Base-by-base conservation (phyloP, 2,329 filamentous ascomycete genomes). In the Allantophomopsis lycopodina region DNA sequence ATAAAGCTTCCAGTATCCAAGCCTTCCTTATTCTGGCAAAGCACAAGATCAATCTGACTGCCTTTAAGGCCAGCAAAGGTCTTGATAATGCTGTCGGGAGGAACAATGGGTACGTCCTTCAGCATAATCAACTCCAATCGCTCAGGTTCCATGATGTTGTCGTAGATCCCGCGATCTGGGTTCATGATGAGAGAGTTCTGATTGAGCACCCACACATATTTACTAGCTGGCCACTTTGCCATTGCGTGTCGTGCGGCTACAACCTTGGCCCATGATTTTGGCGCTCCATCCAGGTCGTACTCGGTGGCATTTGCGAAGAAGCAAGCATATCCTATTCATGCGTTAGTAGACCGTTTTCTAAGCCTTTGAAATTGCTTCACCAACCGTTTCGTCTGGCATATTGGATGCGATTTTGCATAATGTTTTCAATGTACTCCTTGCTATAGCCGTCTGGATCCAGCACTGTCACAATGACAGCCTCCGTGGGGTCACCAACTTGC, bases 81-180 rank as follows among this genome's bases (percentile, higher is more conserved):
- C 66, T 84, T 89, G 63, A 98, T 96, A 51, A 98, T 88, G 62
- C 86, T 94, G 61, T 95, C 86, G 0, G 93, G 91, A 2, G 89
- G 91, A 7, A 96, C 89, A 38, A 98, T 77, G 5, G 91, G 76
- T 40, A 79, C 71, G 58, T 94, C 83, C 56, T 78, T 82, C 50
- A 91, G 74, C 85, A 96, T 95, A 41, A 83, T 58, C 16, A 66
- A 68, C 53, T 93, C 82, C 36, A 98, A 68, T 41, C 68, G 73
- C 39, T 65, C 64, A 10, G 76, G 62, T 10, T 75, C 65, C 58
- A 93, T 75, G 32, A 98, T 61, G 50, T 85, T 73, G 2, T 74
- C 67, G 47, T 86, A 76, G 28, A 96, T 62, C 12, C 74, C 71
- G 39, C 81, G 62, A 28, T 67, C 62, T 6, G 83, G 79, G 56